phyloP scores from a whole-genome alignment of 768 basidiomycete genomes.

The Galerina marginata region DNA sequence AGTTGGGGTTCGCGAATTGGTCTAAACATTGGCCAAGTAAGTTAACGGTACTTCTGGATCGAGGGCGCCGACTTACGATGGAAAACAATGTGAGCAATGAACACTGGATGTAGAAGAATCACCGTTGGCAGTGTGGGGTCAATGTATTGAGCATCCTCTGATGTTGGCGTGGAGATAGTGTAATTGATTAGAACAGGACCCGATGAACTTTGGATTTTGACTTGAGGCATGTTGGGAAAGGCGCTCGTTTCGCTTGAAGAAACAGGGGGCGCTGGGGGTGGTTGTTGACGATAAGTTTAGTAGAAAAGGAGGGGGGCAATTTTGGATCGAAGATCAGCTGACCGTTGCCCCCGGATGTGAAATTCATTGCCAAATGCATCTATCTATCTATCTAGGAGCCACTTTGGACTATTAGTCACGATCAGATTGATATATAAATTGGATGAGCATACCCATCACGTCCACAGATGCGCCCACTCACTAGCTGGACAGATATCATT shows the following conservation, averaged over 20 bases:
- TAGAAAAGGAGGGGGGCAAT: not conserved
- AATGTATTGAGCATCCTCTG: constrained; percentile 31
- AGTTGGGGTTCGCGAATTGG: constrained; percentile 35
- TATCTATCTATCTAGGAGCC: not conserved
- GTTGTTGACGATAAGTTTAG: too few relatives aligned
- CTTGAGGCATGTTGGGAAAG: constrained; percentile 31
- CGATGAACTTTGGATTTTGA: constrained; percentile 31
- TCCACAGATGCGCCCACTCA: too few relatives aligned
- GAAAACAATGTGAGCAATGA: constrained; percentile 37
- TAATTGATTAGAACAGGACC: constrained; percentile 40
- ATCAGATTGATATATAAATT: too few relatives aligned
- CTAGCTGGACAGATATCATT: too few relatives aligned
- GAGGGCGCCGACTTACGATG: constrained; percentile 29
- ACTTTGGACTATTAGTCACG: too few relatives aligned
- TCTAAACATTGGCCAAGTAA: constrained; percentile 23
- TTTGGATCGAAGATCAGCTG: not conserved
- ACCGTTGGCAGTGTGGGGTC: constrained; percentile 38
- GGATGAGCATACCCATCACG: too few relatives aligned
- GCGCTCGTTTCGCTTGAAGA: too few relatives aligned
- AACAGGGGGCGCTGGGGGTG: too few relatives aligned
- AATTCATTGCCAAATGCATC: not conserved
- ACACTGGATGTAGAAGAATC: constrained; percentile 42
- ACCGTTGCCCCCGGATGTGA: too few relatives aligned
- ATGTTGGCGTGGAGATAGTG: constrained; percentile 41
- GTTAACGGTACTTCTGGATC: not conserved